A percentile compares a stretch with the other conserved stretches of the same genome.
Conservation (phyloP, 192 early-diverging fungal genomes). For the Coemansia sp. region DNA sequence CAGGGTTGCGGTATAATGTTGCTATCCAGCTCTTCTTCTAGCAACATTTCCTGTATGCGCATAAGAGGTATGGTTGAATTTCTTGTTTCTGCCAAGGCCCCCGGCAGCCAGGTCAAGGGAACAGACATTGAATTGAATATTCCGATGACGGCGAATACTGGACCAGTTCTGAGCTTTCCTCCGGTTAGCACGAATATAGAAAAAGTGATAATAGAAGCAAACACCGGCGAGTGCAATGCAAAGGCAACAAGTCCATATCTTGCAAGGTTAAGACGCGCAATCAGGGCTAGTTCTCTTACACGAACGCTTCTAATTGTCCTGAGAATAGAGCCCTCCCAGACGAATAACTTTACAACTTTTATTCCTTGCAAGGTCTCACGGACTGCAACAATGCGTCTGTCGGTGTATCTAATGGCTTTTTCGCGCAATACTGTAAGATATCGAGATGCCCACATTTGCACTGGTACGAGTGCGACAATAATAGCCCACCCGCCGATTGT, state of each 20-base stretch:
- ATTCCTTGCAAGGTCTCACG: slow-evolving; percentile 63
- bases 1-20: not conserved
- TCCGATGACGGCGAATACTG: slow-evolving; percentile 51
- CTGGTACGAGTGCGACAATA: slow-evolving; percentile 42
- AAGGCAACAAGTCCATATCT: slow-evolving; percentile 44
- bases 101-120: slow-evolving; percentile 49
- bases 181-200: slow-evolving; percentile 24
- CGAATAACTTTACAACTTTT: slow-evolving; percentile 69
- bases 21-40: slow-evolving; percentile 40
- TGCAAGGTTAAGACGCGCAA: slow-evolving; percentile 36
- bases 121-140: slow-evolving; percentile 50
- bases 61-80: slow-evolving; percentile 40
- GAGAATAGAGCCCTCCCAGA: slow-evolving; percentile 55
- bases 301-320: slow-evolving; percentile 32
- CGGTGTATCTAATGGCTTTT: slow-evolving; percentile 32
- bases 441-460: slow-evolving; percentile 47
- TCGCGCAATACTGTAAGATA: slow-evolving; percentile 34
- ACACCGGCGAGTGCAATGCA: slow-evolving; percentile 41
- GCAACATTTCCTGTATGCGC: slow-evolving; percentile 32
- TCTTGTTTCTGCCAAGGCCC: slow-evolving; percentile 39
- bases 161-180: slow-evolving; percentile 27
- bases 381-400: slow-evolving; percentile 47
- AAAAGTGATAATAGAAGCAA: slow-evolving; percentile 49
- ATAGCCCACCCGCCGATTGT: slow-evolving; percentile 35
- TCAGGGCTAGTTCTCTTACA: slow-evolving; percentile 27